Conservation (phyloP, 179 eudicot species). For the Patellifolia procumbens region DNA sequence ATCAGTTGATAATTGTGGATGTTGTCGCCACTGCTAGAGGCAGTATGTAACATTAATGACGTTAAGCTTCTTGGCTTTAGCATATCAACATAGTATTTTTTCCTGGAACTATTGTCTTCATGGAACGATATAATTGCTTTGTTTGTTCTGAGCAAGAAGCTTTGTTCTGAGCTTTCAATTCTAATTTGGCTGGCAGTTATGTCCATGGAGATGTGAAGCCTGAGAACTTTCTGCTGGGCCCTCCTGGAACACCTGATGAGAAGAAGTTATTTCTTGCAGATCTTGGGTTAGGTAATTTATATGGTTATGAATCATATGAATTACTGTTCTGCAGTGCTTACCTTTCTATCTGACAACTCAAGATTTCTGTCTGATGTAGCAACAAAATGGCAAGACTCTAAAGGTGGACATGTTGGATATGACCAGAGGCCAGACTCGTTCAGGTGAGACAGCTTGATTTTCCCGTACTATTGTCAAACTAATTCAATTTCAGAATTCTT, state of each 20-base stretch:
- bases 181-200: conserved; percentile 39
- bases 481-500: background rate
- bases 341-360: background rate
- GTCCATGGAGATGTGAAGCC: conserved; percentile 78
- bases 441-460: conserved; percentile 34
- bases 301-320: background rate
- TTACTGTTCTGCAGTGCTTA: background rate
- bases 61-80: background rate
- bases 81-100: background rate
- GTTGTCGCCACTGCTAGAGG: background rate
- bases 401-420: conserved; percentile 53
- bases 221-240: conserved; percentile 64
- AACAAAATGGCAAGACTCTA: conserved; percentile 54
- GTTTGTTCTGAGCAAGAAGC: conserved; percentile 1
- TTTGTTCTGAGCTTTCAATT: background rate
- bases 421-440: conserved; percentile 65
- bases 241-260: conserved; percentile 54
- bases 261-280: conserved; percentile 58
- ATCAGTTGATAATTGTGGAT: background rate
- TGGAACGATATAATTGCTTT: background rate
- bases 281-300: conserved; percentile 56
- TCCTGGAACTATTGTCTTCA: background rate
- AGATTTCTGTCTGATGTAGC: conserved; percentile 34
- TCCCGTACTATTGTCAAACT: background rate
- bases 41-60: background rate